Conservation (phyloP, 805 yeast genomes). For the Isabelozyma gotoi region DNA sequence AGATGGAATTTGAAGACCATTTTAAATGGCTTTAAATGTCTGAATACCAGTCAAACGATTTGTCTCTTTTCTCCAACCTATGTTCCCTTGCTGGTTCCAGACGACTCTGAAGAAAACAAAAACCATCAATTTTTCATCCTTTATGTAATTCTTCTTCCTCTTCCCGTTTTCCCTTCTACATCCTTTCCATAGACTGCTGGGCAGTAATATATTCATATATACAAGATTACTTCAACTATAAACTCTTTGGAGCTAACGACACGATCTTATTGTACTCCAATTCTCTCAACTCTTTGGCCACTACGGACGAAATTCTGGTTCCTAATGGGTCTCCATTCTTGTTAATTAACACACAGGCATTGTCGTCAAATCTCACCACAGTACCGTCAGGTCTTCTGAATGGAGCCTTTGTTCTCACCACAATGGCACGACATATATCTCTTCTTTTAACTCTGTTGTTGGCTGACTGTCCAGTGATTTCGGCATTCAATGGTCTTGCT, state of each 20-base stretch:
- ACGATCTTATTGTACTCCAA: slow-evolving; percentile 83
- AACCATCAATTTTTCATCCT: no score
- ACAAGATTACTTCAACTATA: slow-evolving; percentile 8
- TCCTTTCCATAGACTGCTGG: no score
- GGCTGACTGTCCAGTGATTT: slow-evolving; percentile 70
- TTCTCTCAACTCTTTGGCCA: slow-evolving; percentile 85
- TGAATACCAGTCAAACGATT: no score
- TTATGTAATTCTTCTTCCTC: no score
- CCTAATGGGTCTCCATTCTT: slow-evolving; percentile 94
- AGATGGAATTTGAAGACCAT: no score
- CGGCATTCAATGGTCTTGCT: slow-evolving; percentile 74
- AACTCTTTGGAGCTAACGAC: slow-evolving; percentile 79
- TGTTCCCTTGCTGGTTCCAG: no score
- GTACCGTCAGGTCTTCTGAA: slow-evolving; percentile 84
- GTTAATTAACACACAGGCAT: slow-evolving; percentile 93
- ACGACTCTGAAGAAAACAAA: no score
- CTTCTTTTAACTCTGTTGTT: slow-evolving; percentile 88
- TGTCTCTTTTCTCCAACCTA: no score
- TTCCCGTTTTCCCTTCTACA: no score
- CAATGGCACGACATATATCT: slow-evolving; percentile 92
- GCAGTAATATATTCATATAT: no score
- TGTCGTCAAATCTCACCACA: slow-evolving; percentile 85
- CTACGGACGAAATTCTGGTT: slow-evolving; percentile 86
- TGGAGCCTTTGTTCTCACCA: slow-evolving; percentile 86
- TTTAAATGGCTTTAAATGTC: no score